A percentile compares a stretch with the other conserved stretches of the same genome.
Conservation (phyloP, 192 early-diverging fungal species). For the Umbelopsis ramanniana region DNA sequence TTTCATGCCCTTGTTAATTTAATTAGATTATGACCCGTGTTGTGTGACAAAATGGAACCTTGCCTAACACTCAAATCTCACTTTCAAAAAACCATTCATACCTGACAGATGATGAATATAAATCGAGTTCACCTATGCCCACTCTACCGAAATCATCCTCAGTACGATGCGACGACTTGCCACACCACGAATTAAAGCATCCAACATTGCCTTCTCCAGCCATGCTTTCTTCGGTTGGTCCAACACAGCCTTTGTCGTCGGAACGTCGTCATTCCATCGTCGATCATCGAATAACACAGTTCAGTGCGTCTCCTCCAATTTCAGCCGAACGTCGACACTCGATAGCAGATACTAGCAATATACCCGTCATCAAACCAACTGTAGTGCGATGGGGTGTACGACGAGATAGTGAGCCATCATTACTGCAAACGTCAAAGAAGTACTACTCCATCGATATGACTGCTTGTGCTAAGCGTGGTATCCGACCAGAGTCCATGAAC, state of each 20-base stretch:
- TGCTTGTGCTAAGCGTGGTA: not conserved
- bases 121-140: not conserved
- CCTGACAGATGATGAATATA: not conserved
- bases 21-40: too few relatives aligned
- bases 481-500: not conserved
- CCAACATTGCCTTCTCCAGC: not conserved
- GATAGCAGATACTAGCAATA: constrained; percentile 15
- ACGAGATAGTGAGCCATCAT: constrained; percentile 2
- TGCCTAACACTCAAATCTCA: not conserved
- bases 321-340: constrained; percentile 14
- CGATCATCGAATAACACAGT: constrained; percentile 7
- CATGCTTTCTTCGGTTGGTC: not conserved
- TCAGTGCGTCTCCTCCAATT: not conserved
- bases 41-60: not conserved
- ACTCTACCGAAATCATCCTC: not conserved
- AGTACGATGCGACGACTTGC: not conserved
- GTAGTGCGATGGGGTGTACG: constrained; percentile 30
- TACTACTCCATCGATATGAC: not conserved
- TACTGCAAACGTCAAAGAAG: not conserved
- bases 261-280: constrained; percentile 13
- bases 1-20: not conserved
- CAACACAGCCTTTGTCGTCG: not conserved
- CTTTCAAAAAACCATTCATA: not conserved
- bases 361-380: constrained; percentile 40
- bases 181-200: not conserved